Base-by-base conservation (phyloP, 2,329 filamentous ascomycete genomes). In the Monosporascus ibericus region DNA sequence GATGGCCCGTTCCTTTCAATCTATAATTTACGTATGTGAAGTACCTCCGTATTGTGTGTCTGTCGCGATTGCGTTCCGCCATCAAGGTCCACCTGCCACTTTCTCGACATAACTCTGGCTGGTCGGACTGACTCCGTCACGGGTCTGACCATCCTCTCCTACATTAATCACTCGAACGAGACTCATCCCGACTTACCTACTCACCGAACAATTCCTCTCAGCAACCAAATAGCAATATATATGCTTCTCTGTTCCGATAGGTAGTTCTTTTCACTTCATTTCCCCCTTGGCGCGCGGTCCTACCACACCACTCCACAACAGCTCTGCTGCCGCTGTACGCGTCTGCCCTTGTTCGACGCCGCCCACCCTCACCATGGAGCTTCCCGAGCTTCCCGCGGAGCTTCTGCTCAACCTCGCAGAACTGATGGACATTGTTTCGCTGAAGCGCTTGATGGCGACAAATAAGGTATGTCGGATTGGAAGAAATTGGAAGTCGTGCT, bases 371-470 rank as follows among this genome's bases (percentile, higher is more conserved):
- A 5, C 17, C 17, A 40, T n/a, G 18, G 38, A 40, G 38, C 38
- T n/a, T 20, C 17, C 38, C 6, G 17, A n/a, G 3, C 38, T 40
- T 11, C 18, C 38, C 38, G 38, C 38, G 38, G 61, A 65, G 17
- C 15, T 65, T 5, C 6, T 65, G 17, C 53, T 66, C 20, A 44
- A 48, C 3, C 40, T 64, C n/a, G 60, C 51, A 1, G 59, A 62
- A 55, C 47, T 52, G 8, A 56, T 64, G 53, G 60, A 64, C n/a
- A 47, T 63, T 20, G 36, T 27, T 5, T 60, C 60, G 1, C 42
- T 55, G 9, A 34, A 47, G 20, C 46, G 40, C 15, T 56, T 65
- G 30, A 56, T 58, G 57, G n/a, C 39, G 20, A 55, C 59, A 3
- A 63, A 55, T 44, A 62, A 61, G 58, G 63, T 63, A 57, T 48